phyloP scores from a whole-genome alignment of 768 basidiomycete species.

The Termitomyces sp. region DNA sequence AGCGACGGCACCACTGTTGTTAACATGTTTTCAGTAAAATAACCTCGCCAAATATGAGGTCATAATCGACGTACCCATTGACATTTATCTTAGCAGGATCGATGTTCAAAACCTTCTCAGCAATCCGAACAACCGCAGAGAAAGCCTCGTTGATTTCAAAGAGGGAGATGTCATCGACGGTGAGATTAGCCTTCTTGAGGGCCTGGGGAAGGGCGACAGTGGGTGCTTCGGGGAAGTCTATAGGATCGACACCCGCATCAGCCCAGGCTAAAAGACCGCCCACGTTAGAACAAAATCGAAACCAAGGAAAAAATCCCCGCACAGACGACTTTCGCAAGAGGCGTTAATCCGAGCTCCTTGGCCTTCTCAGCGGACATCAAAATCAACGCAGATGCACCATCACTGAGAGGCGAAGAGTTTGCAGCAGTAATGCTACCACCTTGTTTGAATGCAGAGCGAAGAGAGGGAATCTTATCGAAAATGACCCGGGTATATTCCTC shows the following conservation, averaged over 20 bases:
- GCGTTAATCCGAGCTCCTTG: slow-evolving; percentile 83
- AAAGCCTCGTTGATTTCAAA: slow-evolving; percentile 99
- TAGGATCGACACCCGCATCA: slow-evolving; percentile 93
- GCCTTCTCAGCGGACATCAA: slow-evolving; percentile 94
- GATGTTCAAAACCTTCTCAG: slow-evolving; percentile 81
- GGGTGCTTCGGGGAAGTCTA: slow-evolving; percentile 96
- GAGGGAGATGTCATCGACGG: slow-evolving; percentile 76
- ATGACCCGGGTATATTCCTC: slow-evolving; percentile 98
- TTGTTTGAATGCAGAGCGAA: slow-evolving; percentile 86
- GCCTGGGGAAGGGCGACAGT: slow-evolving; percentile 88
- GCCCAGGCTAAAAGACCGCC: slow-evolving; percentile 69
- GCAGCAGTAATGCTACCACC: slow-evolving; percentile 93
- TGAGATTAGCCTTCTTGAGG: slow-evolving; percentile 80
- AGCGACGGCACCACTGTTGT: slow-evolving; percentile 85
- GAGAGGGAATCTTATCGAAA: slow-evolving; percentile 86
- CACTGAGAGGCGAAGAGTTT: slow-evolving; percentile 92
- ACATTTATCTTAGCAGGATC: slow-evolving; percentile 88
- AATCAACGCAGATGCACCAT: slow-evolving; percentile 94
- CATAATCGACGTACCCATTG: slow-evolving; percentile 56
- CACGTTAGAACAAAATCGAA: slow-evolving; percentile 10
- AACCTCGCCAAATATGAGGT: slow-evolving; percentile 1
- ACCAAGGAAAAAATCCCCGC: slow-evolving; percentile 26
- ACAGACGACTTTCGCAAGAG: slow-evolving; percentile 95
- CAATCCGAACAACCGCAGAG: slow-evolving; percentile 87
- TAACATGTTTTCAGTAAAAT: slow-evolving; percentile 12